Conservation (phyloP, 2,329 filamentous ascomycete species). For the Paraphaeosphaeria sporulosa region DNA sequence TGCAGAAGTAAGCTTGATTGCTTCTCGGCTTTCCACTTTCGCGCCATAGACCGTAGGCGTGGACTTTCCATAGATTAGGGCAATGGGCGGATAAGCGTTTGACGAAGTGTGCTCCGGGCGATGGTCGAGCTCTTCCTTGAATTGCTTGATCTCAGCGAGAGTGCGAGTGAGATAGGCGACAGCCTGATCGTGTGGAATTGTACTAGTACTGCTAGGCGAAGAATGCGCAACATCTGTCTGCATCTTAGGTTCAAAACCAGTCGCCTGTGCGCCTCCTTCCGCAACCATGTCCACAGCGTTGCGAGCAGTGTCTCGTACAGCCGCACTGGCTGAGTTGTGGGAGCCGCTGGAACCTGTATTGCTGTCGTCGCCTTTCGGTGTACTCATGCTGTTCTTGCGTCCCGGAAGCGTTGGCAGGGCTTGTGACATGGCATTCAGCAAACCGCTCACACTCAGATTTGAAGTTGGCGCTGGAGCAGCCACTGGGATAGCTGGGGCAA, state of each 20-base stretch:
- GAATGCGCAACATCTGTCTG: slow-evolving; percentile 32
- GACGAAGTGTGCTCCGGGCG: slow-evolving; percentile 62
- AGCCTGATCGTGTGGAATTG: slow-evolving; percentile 63
- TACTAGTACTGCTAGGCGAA: slow-evolving; percentile 52
- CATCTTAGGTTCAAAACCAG: slow-evolving; percentile 59
- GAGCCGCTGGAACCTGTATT: slow-evolving; percentile 16
- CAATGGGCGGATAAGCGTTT: slow-evolving; percentile 84
- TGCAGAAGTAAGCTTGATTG: slow-evolving; percentile 76
- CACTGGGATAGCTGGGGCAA: slow-evolving; percentile 71
- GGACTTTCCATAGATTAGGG: slow-evolving; percentile 85
- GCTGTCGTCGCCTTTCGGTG: slow-evolving; percentile 49
- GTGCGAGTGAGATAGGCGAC: slow-evolving; percentile 77
- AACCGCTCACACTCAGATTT: slow-evolving; percentile 51
- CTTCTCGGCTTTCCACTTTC: slow-evolving; percentile 74
- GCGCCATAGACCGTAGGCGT: slow-evolving; percentile 86
- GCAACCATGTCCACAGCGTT: slow-evolving; percentile 36
- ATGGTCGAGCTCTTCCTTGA: slow-evolving; percentile 78
- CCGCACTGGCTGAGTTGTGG: slow-evolving; percentile 19
- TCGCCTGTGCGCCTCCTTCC: slow-evolving; percentile 37
- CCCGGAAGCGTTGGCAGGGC: slow-evolving; percentile 51
- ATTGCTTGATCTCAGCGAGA: slow-evolving; percentile 73
- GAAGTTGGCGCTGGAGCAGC: slow-evolving; percentile 40
- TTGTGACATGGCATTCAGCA: slow-evolving; percentile 58
- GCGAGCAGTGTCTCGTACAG: slow-evolving; percentile 30
- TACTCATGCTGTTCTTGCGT: slow-evolving; percentile 45